These are phyloP conservation scores for Fraxinus paxiana DNA, from an alignment of 305 asterid genomes.

Conservation along the genomic window DNA sequence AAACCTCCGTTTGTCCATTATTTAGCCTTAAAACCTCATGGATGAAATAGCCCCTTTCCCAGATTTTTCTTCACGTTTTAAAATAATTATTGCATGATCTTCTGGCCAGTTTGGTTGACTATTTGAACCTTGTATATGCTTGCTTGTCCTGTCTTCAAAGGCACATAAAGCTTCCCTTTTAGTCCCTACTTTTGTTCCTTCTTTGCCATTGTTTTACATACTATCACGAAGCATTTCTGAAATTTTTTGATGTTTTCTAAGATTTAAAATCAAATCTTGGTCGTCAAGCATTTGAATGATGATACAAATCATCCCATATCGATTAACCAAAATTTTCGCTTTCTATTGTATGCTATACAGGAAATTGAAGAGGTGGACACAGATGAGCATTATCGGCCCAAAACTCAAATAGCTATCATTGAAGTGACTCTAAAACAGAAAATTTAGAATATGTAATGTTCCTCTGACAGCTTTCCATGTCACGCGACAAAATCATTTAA, in stretches of 20 bases:
- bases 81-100: background rate
- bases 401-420: slow-evolving; percentile 61
- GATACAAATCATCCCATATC: background rate
- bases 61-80: background rate
- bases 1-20: background rate
- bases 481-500: slow-evolving; percentile 18
- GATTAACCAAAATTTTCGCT: background rate
- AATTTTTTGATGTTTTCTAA: background rate
- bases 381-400: slow-evolving; percentile 85
- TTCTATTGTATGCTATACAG: slow-evolving; percentile 32
- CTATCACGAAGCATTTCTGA: background rate
- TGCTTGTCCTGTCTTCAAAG: background rate
- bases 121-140: background rate
- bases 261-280: background rate
- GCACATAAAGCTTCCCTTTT: background rate
- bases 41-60: background rate
- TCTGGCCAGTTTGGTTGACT: background rate
- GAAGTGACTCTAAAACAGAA: slow-evolving; percentile 57
- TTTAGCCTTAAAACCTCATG: background rate
- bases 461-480: slow-evolving; percentile 4
- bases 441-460: slow-evolving; percentile 22
- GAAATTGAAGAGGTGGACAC: slow-evolving; percentile 94
- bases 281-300: background rate
- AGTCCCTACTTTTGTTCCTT: background rate
- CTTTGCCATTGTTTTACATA: background rate